Evolutionary conservation across 768 basidiomycete species (phyloP), one percentile per base, ranked within the genome.

Genomic region (Podaxis sp.): DNA sequence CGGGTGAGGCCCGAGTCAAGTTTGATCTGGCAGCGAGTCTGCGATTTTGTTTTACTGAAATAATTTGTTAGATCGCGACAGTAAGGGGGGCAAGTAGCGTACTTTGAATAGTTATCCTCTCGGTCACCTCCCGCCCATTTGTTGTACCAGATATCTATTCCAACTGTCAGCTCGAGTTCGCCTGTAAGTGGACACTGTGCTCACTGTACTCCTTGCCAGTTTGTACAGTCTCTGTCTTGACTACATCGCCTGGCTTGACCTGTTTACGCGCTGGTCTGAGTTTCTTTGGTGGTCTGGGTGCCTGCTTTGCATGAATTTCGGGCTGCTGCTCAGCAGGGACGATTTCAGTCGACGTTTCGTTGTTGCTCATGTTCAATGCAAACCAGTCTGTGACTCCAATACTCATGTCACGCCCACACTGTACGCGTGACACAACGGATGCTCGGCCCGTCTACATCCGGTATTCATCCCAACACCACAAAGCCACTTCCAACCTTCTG

Each of bases 71-170:
- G 56, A 30, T 48, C 39, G 30, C 30, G 24, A 42, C 51, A 48
- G 17, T 38, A 26, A n/a, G 39, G 19, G 22, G 28, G 56, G 52
- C 13, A 26, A 22, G 17, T 57, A 13, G 64, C 89, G 63, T 67
- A 95, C 95, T 95, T 96, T 39, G 95, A 96, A 73, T 98, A 95
- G 63, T 86, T 90, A 73, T 99, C 96, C 74, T 98, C 97, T 33
- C 94, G 86, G 73, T 99, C 97, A 61, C 96, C 97, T 59, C 97
- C 97, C n/a, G 97, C 97, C 96, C 96, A 99, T 78, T 97, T 96
- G 76, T 98, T 95, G 74, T 96, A 99, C 96, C 97, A 99, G 57
- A 96, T 92, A 76, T 99, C 92, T 92, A 64, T 48, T 59, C 57
- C 66, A 67, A 66, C 38, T 58, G 38, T 56, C 11, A 64, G 42